Conservation (phyloP, 768 basidiomycete species). For the Sutorius australiensis region DNA sequence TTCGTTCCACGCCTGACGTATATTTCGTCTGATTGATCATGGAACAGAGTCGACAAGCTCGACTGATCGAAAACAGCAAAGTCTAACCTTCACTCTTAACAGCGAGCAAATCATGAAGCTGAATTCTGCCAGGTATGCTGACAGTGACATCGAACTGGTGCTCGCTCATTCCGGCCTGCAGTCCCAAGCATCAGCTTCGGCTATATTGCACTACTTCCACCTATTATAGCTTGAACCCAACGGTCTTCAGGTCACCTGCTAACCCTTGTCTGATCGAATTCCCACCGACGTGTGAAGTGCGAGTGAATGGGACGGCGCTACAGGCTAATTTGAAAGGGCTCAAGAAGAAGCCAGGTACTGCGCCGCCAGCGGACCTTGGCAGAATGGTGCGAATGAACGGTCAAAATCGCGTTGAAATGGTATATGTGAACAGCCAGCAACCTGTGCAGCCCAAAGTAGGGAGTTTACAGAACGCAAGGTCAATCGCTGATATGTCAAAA, state of each 20-base stretch:
- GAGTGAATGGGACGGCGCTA: conserved; percentile 69
- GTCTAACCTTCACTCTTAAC: conserved; percentile 59
- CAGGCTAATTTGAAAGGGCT: conserved; percentile 81
- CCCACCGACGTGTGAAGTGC: conserved; percentile 87
- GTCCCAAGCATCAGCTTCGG: conserved; percentile 73
- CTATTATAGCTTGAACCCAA: conserved; percentile 52
- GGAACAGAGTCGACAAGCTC: conserved; percentile 66
- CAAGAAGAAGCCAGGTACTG: conserved; percentile 93
- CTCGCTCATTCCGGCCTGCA: conserved; percentile 27
- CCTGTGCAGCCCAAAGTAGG: conserved; percentile 69
- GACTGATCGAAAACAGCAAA: conserved; percentile 70
- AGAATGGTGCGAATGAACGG: conserved; percentile 37
- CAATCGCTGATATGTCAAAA: conserved; percentile 50
- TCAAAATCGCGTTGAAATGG: conserved; percentile 76
- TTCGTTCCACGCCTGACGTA: conserved; percentile 27
- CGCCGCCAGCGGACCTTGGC: conserved; percentile 78
- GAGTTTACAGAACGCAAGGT: not conserved
- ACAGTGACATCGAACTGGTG: not conserved
- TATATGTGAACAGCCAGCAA: conserved; percentile 86
- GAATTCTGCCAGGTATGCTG: conserved; percentile 48
- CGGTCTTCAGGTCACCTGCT: conserved; percentile 48
- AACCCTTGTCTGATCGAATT: conserved; percentile 81
- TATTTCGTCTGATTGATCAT: conserved; percentile 4
- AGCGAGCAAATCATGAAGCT: conserved; percentile 63
- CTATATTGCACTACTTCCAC: conserved; percentile 86